Evolutionary conservation across 495 filamentous ascomycete genomes (phyloP).

Genomic region (Penicillium canescens): DNA sequence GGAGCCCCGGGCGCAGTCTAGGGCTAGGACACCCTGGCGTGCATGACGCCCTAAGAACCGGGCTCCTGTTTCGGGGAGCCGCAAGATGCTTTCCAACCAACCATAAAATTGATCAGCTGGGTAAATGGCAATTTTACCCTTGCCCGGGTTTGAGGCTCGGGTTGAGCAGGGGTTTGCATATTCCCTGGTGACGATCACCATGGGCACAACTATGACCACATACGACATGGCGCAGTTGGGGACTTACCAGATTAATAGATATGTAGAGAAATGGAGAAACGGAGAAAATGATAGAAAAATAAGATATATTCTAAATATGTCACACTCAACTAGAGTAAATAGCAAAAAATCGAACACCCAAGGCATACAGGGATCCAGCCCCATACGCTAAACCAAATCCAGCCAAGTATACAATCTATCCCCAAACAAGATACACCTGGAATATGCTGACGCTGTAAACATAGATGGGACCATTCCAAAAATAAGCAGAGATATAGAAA

Average conservation of each 20-base stretch:
- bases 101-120: not conserved
- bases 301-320: not conserved
- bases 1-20: not conserved
- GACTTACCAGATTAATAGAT: not conserved
- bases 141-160: constrained; percentile 13
- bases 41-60: constrained; percentile 2
- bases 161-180: constrained; percentile 4
- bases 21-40: not conserved
- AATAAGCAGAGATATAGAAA: not conserved
- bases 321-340: not conserved
- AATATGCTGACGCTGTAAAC: no score
- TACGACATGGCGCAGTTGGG: constrained; percentile 11
- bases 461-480: not conserved
- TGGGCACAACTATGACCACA: constrained; percentile 7
- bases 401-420: constrained; percentile 12
- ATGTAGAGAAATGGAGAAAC: not conserved
- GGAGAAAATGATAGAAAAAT: not conserved
- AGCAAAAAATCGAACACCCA: not conserved
- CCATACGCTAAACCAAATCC: constrained; percentile 12
- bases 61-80: not conserved
- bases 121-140: not conserved
- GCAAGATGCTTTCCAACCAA: constrained; percentile 3
- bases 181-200: constrained; percentile 5
- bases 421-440: no score
- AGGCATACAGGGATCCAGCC: constrained; percentile 16